These are phyloP conservation scores for Leptomonas seymouri DNA, from an alignment of 208 protist species.

Conservation along the genomic window DNA sequence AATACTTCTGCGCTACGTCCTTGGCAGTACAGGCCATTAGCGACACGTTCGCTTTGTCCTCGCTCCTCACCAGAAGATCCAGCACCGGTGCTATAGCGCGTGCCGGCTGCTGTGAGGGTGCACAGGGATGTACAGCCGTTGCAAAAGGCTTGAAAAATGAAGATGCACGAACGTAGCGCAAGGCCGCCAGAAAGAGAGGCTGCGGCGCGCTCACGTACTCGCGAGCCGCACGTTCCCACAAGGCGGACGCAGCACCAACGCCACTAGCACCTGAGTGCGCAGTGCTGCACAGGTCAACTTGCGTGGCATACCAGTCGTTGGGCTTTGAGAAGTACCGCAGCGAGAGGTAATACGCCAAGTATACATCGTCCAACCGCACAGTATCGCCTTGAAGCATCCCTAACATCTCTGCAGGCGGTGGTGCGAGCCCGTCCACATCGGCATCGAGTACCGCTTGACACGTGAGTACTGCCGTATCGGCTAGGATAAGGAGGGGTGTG, in stretches of 20 bases:
- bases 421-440: slow-evolving; percentile 38
- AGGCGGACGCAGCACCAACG: background rate
- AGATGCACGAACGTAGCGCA: slow-evolving; percentile 26
- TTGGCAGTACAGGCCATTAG: slow-evolving; percentile 21
- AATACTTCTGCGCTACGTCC: slow-evolving; percentile 19
- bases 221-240: slow-evolving; percentile 21
- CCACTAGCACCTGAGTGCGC: background rate
- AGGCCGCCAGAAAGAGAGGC: slow-evolving; percentile 26
- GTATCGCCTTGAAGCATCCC: slow-evolving; percentile 15
- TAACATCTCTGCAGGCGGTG: slow-evolving; percentile 39
- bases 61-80: slow-evolving; percentile 16
- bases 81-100: slow-evolving; percentile 19
- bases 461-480: slow-evolving; percentile 33
- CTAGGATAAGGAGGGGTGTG: slow-evolving; percentile 20
- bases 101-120: background rate
- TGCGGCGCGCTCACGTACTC: slow-evolving; percentile 34
- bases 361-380: slow-evolving; percentile 18
- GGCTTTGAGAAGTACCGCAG: slow-evolving; percentile 18
- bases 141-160: slow-evolving; percentile 24
- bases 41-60: background rate
- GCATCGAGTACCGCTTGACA: slow-evolving; percentile 34
- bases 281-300: slow-evolving; percentile 10
- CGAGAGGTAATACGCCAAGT: slow-evolving; percentile 40
- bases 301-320: slow-evolving; percentile 26
- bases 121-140: background rate